Evolutionary conservation across 768 basidiomycete genomes (phyloP).

Genomic region (Auricularia sp.): DNA sequence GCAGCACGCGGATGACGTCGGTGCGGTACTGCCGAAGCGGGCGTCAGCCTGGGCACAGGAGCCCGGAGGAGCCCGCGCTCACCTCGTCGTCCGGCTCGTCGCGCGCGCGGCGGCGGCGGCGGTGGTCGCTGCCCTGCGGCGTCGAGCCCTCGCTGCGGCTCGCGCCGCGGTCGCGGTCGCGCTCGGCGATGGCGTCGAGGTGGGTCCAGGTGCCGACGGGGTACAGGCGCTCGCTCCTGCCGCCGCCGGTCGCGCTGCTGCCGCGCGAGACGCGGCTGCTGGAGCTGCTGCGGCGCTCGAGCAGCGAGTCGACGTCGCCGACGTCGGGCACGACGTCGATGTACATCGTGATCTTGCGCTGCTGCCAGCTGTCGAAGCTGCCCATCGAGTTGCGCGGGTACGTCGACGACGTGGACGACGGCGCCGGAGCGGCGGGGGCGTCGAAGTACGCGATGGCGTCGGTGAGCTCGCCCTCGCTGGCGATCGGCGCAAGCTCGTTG

Average conservation of each 20-base stretch:
- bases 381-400: background rate
- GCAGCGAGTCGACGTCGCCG: background rate
- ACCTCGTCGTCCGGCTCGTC: too few species aligned
- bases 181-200: background rate
- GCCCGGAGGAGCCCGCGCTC: too few species aligned
- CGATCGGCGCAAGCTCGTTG: conserved; percentile 62
- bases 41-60: too few species aligned
- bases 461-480: conserved; percentile 63
- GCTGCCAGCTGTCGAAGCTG: background rate
- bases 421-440: background rate
- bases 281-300: background rate
- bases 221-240: background rate
- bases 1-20: background rate
- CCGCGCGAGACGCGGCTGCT: too few species aligned
- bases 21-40: background rate
- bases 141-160: background rate
- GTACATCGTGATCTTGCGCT: background rate
- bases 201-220: background rate
- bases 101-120: too few species aligned
- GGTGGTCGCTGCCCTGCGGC: background rate
- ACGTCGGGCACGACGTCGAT: background rate
- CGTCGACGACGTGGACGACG: too few species aligned
- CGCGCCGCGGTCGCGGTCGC: background rate
- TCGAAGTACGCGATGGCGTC: conserved; percentile 81
- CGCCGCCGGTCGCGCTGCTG: too few species aligned